These are phyloP conservation scores for Blepharisma undulans DNA, from an alignment of 169 alveolate genomes.

Conservation along the genomic window DNA sequence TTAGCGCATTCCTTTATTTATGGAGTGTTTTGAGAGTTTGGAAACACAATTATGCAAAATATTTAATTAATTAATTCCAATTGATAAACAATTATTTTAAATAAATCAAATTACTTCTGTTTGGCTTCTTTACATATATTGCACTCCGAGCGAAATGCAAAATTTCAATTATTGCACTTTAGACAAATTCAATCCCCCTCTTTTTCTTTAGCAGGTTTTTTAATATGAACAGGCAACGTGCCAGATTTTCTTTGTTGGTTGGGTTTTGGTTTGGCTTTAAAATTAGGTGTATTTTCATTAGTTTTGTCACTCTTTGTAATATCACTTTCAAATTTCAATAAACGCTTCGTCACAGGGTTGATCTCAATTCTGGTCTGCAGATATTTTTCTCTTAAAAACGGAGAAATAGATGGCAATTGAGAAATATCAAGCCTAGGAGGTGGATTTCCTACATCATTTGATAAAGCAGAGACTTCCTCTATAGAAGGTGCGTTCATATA, in stretches of 20 bases:
- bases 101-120: not conserved
- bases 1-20: too few relatives aligned
- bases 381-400: not conserved
- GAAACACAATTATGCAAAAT: not conserved
- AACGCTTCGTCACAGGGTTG: slow-evolving; percentile 1
- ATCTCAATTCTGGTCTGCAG: not conserved
- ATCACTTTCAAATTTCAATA: not conserved
- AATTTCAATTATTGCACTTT: slow-evolving; percentile 51
- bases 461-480: not conserved
- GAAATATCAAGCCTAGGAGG: not conserved
- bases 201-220: slow-evolving; percentile 19
- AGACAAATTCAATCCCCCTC: slow-evolving; percentile 59
- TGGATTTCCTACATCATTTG: not conserved
- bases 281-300: not conserved
- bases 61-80: not conserved
- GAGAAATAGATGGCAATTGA: slow-evolving; percentile 14
- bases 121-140: slow-evolving; percentile 25
- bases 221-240: not conserved
- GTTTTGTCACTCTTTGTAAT: not conserved
- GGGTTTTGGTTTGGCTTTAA: not conserved
- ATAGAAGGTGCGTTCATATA: not conserved
- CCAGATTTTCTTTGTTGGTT: not conserved
- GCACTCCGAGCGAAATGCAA: slow-evolving; percentile 56
- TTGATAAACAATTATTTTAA: not conserved
- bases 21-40: too few relatives aligned